Evolutionary conservation across 2,329 filamentous ascomycete species (phyloP), one percentile per base, ranked within the genome.

Genomic region (Fusarium miscanthi): DNA sequence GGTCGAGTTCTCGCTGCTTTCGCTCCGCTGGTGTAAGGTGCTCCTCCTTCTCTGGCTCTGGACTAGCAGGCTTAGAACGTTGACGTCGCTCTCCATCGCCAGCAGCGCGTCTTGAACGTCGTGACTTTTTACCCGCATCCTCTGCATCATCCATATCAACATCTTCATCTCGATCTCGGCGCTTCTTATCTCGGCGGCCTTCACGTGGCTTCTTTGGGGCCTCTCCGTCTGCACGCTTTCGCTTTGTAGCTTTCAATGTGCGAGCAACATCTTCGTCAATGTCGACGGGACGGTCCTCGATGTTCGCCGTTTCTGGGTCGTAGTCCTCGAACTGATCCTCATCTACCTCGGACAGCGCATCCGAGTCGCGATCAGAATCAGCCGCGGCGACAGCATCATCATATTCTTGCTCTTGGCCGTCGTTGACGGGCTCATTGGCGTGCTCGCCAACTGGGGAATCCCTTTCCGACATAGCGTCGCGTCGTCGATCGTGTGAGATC

Each of bases 21-120:
- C 93, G 89, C 84, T 97, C 94, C 81, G 96, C 94, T 2, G 94
- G 94, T 25, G 93, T 92, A 76, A 98, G 83, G 70, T 92, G 87
- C 77, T 94, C 93, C 69, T 97, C 94, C 73, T 93, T 88, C 70
- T 93, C 90, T 9, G 90, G 88, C 66, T 91, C 89, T 6, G 86
- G 86, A 25, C 84, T 82, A 3, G 82, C 72, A 19, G 79, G 77
- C 74, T 84, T 85, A 25, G 80, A 77, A 74, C 85, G 86, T 42
- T 82, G 84, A 69, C 84, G 87, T 73, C 87, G 87, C 73, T 85
- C 84, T 37, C 82, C 84, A 57, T 84, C 85, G 10, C 43, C 69
- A 30, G 79, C 82, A 73, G 82, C 72, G 62, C 86, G 84, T 70
- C 84, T 84, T 72, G 86, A 83, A 78, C 88, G 87, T 54, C 86